A percentile compares a stretch with the other conserved stretches of the same genome.
Evolutionary conservation across 2,329 filamentous ascomycete species (phyloP).

Genomic region (Westerdykella ornata): DNA sequence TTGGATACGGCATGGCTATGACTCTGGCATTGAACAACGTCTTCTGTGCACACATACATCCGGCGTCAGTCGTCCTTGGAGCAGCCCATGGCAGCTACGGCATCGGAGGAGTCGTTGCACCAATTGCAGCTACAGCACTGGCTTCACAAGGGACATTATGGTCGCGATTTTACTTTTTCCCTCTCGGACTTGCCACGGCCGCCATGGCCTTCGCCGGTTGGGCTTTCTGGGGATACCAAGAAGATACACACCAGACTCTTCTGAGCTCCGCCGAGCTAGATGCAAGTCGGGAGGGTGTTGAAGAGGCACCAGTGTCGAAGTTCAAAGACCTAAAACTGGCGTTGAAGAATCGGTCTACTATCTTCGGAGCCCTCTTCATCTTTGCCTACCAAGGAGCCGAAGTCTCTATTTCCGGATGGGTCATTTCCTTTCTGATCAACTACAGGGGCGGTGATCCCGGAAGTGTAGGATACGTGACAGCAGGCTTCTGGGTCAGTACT

Average conservation of each 20-base stretch:
- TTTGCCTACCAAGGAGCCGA: conserved; percentile 83
- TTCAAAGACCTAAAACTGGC: conserved; percentile 47
- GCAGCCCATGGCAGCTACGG: conserved; percentile 59
- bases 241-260: conserved; percentile 47
- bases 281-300: conserved; percentile 34
- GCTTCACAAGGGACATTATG: conserved; percentile 57
- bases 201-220: conserved; percentile 56
- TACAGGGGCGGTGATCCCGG: conserved; percentile 62
- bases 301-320: conserved; percentile 38
- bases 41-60: conserved; percentile 49
- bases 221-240: conserved; percentile 65
- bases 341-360: conserved; percentile 52
- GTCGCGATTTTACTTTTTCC: conserved; percentile 67
- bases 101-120: conserved; percentile 51
- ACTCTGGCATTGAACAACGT: conserved; percentile 52
- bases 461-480: conserved; percentile 71
- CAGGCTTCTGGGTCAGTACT: conserved; percentile 55
- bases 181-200: conserved; percentile 51
- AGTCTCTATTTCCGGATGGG: conserved; percentile 78
- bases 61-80: conserved; percentile 51
- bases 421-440: conserved; percentile 75
- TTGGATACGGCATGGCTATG: conserved; percentile 50
- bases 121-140: conserved; percentile 68
- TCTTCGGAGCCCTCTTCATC: conserved; percentile 73
- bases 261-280: conserved; percentile 41